Base-by-base conservation (phyloP, 164 flowering plant species). In the Echeveria elegans region DNA sequence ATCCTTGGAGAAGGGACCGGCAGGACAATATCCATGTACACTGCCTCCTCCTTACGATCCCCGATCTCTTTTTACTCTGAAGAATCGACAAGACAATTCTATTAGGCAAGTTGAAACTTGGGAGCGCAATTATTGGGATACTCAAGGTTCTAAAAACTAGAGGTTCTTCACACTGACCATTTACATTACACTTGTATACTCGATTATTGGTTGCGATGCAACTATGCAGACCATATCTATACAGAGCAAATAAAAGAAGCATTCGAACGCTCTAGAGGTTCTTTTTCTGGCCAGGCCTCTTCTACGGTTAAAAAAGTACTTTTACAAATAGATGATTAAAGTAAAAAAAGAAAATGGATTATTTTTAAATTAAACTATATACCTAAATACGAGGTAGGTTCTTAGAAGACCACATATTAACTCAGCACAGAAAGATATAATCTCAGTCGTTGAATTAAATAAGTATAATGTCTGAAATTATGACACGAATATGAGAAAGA, bases 1-100 rank as follows among this genome's bases (percentile, higher is more conserved):
- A n/a, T 70, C 72, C 19, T 48, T 70, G 68, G 65, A 64, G 63
- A 70, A 52, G 53, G 67, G 63, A 29, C 72, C 68, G 24, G 41
- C 56, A 26, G 21, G 21, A 18, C 30, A 61, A 64, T 28, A 11
- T n/a, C 67, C 72, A 14, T 70, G 72, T 36, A 38, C 68, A 26
- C 28, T 70, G 38, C 67, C 72, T 37, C 63, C 67, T 14, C 68
- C 72, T 6, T 70, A 70, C 21, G 68, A 36, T 24, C 40, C 67
- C 23, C 12, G 23, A 50, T 47, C 50, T 12, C 37, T 70, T 26
- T 30, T 29, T 15, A 29, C 52, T 53, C 32, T 64, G 30, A 59
- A 37, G 31, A 38, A 52, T 28, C 65, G 52, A 56, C 56, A 70
- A 64, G 64, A 28, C 23, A 52, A 52, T 53, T 52, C 40, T 9